phyloP scores from a whole-genome alignment of 2,329 filamentous ascomycete genomes.

The Phialophora verrucosa region DNA sequence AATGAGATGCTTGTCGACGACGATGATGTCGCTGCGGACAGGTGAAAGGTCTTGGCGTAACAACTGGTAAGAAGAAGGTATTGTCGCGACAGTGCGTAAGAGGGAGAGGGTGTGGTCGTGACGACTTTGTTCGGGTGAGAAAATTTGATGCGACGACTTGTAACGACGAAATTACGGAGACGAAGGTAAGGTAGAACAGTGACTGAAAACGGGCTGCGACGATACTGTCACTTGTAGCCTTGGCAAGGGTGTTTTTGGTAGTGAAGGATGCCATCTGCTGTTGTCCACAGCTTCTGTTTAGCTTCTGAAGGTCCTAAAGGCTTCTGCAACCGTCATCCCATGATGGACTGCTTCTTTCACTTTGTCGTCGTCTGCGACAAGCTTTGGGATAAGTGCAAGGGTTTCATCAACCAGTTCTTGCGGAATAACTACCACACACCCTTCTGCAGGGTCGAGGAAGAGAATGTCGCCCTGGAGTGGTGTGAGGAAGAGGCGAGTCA shows the following conservation, averaged over 20 bases:
- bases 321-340: constrained; percentile 68
- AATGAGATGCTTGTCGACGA: not conserved
- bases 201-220: not conserved
- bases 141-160: not conserved
- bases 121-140: not conserved
- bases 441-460: constrained; percentile 72
- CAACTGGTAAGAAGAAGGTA: not conserved
- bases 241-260: constrained; percentile 1
- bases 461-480: constrained; percentile 66
- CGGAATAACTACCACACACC: constrained; percentile 69
- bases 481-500: constrained; percentile 2
- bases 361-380: constrained; percentile 61
- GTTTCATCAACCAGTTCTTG: constrained; percentile 64
- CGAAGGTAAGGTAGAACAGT: not conserved
- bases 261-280: not conserved
- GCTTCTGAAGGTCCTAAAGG: constrained; percentile 60
- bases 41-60: not conserved
- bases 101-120: not conserved
- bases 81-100: not conserved
- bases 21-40: not conserved
- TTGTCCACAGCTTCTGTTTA: constrained; percentile 11
- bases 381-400: constrained; percentile 63
- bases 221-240: not conserved
- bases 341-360: constrained; percentile 69
- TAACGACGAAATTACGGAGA: not conserved